These are phyloP conservation scores for Paraleonurus japonicus DNA, from an alignment of 257 asterid species.

Conservation along the genomic window DNA sequence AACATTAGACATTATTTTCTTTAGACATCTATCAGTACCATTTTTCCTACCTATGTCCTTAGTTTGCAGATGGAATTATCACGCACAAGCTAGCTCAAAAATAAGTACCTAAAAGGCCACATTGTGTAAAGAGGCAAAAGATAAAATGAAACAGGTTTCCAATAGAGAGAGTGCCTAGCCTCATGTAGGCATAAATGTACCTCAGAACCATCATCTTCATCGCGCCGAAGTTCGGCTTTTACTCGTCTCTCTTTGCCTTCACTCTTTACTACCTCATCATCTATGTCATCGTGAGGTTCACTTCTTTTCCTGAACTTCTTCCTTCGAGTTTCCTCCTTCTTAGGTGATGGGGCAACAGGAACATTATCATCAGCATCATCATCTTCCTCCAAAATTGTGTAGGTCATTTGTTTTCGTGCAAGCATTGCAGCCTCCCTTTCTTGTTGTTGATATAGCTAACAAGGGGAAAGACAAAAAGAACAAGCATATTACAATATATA, in stretches of 20 bases:
- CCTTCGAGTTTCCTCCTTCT: constrained; percentile 47
- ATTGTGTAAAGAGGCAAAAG: background rate
- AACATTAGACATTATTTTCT: background rate
- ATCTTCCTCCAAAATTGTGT: constrained; percentile 72
- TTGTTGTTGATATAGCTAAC: constrained; percentile 62
- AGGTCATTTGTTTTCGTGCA: constrained; percentile 66
- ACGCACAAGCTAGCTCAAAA: constrained; percentile 3
- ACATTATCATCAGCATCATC: constrained; percentile 54
- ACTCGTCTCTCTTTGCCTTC: constrained; percentile 55
- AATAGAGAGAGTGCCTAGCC: background rate
- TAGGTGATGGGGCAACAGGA: constrained; percentile 40
- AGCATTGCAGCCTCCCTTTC: constrained; percentile 73
- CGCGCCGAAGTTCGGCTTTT: constrained; percentile 49
- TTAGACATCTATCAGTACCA: background rate
- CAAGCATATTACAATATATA: background rate
- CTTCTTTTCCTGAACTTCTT: constrained; percentile 85
- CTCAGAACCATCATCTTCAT: constrained; percentile 76
- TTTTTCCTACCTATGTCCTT: background rate
- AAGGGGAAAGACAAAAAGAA: background rate
- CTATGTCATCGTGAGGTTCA: constrained; percentile 59
- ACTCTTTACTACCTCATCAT: constrained; percentile 58
- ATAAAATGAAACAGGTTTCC: constrained; percentile 1
- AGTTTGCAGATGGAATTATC: constrained; percentile 9
- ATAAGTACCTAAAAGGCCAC: background rate
- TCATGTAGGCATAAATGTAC: constrained; percentile 32